Evolutionary conservation across 2,329 filamentous ascomycete genomes (phyloP), one percentile per base, ranked within the genome.

Genomic region (Aspergillus hortae): DNA sequence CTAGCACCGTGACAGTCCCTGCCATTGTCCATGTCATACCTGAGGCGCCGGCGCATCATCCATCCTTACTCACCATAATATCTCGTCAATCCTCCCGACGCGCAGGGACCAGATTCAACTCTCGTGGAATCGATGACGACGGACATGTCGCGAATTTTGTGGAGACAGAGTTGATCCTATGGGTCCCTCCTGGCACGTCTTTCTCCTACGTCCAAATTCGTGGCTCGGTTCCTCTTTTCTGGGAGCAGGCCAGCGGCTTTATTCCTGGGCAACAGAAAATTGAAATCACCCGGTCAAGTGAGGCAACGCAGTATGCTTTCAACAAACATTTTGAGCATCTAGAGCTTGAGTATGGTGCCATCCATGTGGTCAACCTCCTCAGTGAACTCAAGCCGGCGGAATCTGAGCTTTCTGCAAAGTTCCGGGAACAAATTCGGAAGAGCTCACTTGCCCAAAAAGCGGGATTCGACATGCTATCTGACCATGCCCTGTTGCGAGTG

Each of bases 111-210:
- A 83, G 94, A 38, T 99, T 97, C 78, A 97, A 97, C 69, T 88
- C 92, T n/a, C 83, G 94, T 60, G 94, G 94, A 36, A 96, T 99
- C 58, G 94, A 99, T 66, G 94, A 99, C 67, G 91, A 97, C 65
- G 94, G 94, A 12, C 90, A 97, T 63, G 94, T 97, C 25, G 92
- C 94, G 55, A 99, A 99, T 70, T 99, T 96, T 71, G 94, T 97
- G n/a, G 94, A 99, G 72, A 94, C 91, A 0, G 94, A 99, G 73
- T 95, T 91, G 0, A 85, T 92, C 38, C 92, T 95, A 66, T 96
- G 89, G 87, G 87, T 87, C 61, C 88, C 89, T 1, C 83, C 84
- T 1, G 79, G 78, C 1, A 83, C 90, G 6, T 84, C 90, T 50
- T 97, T 97, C 68, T 97, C 94, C 0, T 99, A 96, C 70, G 90